Evolutionary conservation across 108 stramenopile species (phyloP), one percentile per base, ranked within the genome.

Genomic region (Skeletonema tropicum): DNA sequence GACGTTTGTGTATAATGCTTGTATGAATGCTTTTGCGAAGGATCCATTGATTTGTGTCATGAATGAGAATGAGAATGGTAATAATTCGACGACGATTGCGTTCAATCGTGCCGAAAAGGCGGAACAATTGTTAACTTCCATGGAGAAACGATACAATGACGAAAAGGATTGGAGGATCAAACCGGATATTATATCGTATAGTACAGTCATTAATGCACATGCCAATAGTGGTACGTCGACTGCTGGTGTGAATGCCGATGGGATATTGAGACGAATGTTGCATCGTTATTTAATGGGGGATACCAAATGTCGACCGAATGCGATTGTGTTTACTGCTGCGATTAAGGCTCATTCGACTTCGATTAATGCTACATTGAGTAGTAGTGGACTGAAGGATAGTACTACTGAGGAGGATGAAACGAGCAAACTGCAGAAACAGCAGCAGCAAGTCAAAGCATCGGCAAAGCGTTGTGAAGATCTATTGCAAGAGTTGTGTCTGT

Each of bases 21-120:
- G 77, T 41, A 74, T 82, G 77, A 82, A 82, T 78, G 72, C 73
- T 5, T 82, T 82, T 67, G 81, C 81, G 21, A 82, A 82, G 59
- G 77, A 78, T 62, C 72, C 77, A 14, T 58, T 66, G 59, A 67
- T n/a, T 23, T n/a, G 13, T 7, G 66, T 52, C 15, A 60, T 46
- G 21, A 41, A 46, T 29, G 57, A 26, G 5, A 30, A 21, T 32
- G 12, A 35, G 0, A 31, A 6, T 35, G 68, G 57, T 13, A 11
- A n/a, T 3, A 32, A 60, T 60, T 14, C 59, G 0, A 60, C 26
- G 26, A 29, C 26, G 1, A 29, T 23, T 4, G 25, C 2, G 3
- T 38, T 71, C 36, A 52, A 17, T 26, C 13, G 67, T 31, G 76
- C 76, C 8, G 69, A 48, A 25, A 63, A 75, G 57, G 83, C 81